Evolutionary conservation across 257 asterid genomes (phyloP), one percentile per base, ranked within the genome.

Genomic region (Linaria vulgaris): DNA sequence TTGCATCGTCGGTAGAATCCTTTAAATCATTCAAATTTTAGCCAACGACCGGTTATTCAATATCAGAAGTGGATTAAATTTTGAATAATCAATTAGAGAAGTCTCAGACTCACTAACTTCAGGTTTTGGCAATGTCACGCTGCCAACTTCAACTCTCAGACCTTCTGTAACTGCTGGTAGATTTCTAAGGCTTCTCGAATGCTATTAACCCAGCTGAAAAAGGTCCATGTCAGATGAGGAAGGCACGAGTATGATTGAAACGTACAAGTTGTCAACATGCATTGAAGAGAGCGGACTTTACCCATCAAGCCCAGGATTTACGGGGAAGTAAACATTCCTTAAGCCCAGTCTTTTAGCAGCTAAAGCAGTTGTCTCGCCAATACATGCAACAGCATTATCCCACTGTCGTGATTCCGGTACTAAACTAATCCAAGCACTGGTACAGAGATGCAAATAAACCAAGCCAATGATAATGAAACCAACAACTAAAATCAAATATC

Each of bases 281-380:
- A 48, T 47, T 48, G 25, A 41, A 22, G 62, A 52, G 43, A 48
- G 39, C 10, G 38, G 45, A 37, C 39, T 34, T 72, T 88, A 88
- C 96, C 96, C 96, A 44, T 84, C 90, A 60, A 86, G 77, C 54
- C 96, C 87, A 34, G 96, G 95, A 61, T 80, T 79, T 59, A 69
- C 70, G 17, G 96, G 96, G 65, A 75, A 72, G 72, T 83, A 86
- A 12, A 88, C 85, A 69, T 79, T 81, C 65, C 66, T 72, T 24
- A 88, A 67, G 17, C 96, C 96, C 31, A 78, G 63, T 58, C 73
- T 78, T 69, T 74, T 86, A 37, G 96, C 96, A 68, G 84, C 88
- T 9, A 56, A 64, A 61, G 95, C 96, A 75, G 94, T 86, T 72
- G 96, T 88, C 78, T 86, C 96, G 23, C 96, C 96, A 23, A 88